These are phyloP conservation scores for Penicillium oxalicum DNA, from an alignment of 2,329 filamentous ascomycete species.

Conservation along the genomic window DNA sequence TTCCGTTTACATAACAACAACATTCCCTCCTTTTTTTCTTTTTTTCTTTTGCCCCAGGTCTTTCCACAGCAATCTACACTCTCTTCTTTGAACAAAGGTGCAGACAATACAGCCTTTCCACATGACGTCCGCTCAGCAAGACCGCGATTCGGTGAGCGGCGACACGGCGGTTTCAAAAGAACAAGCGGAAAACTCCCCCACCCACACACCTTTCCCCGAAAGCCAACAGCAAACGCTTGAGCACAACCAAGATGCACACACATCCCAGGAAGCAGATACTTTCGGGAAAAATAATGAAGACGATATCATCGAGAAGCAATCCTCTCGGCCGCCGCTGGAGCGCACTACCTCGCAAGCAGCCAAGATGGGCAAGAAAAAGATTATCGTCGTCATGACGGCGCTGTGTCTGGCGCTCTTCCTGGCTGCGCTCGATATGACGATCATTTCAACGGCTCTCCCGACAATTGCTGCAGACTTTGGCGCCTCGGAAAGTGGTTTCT, in stretches of 20 bases:
- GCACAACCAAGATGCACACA: constrained; percentile 6
- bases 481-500: constrained; percentile 41
- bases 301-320: constrained; percentile 13
- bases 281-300: constrained; percentile 10
- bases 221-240: not conserved
- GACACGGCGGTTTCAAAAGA: constrained; percentile 10
- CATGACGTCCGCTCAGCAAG: constrained; percentile 6
- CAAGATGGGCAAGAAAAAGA: constrained; percentile 37
- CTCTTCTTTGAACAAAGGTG: too few species aligned
- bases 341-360: constrained; percentile 34
- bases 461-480: constrained; percentile 41
- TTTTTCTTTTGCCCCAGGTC: not conserved
- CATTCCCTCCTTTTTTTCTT: not conserved
- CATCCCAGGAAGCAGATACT: constrained; percentile 2
- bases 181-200: constrained; percentile 9
- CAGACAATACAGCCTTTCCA: not conserved
- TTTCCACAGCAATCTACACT: too few species aligned
- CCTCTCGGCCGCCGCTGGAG: constrained; percentile 22
- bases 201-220: constrained; percentile 1
- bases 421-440: constrained; percentile 54
- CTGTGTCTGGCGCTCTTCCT: constrained; percentile 53
- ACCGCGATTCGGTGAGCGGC: constrained; percentile 11
- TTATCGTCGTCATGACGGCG: constrained; percentile 37
- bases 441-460: constrained; percentile 42
- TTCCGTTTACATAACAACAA: constrained; percentile 1